Conservation (phyloP, 2,329 filamentous ascomycete species). For the Didymella sp. region DNA sequence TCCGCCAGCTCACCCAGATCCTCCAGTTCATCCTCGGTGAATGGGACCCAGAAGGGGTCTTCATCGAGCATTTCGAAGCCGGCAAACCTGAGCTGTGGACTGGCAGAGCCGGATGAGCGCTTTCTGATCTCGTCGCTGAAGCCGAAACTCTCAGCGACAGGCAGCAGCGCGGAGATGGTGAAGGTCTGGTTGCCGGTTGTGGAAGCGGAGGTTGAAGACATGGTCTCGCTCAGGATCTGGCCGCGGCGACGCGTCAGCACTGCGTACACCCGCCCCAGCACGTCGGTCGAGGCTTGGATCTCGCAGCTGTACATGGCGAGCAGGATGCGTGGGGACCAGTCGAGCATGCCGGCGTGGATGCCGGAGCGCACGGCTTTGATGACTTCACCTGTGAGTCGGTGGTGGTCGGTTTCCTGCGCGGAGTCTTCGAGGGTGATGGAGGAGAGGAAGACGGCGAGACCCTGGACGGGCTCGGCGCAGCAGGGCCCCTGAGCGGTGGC, state of each 20-base stretch:
- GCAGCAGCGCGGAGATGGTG: slow-evolving; percentile 85
- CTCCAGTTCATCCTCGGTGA: slow-evolving; percentile 94
- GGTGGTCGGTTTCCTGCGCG: slow-evolving; percentile 65
- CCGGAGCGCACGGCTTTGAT: slow-evolving; percentile 86
- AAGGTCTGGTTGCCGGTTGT: slow-evolving; percentile 94
- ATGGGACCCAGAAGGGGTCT: slow-evolving; percentile 97
- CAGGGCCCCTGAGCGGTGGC: slow-evolving; percentile 87
- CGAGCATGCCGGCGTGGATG: slow-evolving; percentile 86
- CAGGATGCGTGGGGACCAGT: slow-evolving; percentile 95
- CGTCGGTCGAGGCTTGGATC: slow-evolving; percentile 95
- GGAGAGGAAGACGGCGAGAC: slow-evolving; percentile 89
- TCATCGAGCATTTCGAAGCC: slow-evolving; percentile 93
- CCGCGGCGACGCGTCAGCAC: slow-evolving; percentile 96
- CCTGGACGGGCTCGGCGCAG: slow-evolving; percentile 92
- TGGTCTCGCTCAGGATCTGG: slow-evolving; percentile 84
- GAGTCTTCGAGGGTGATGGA: slow-evolving; percentile 69
- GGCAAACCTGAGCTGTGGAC: slow-evolving; percentile 90
- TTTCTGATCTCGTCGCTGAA: slow-evolving; percentile 98
- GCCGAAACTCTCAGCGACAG: slow-evolving; percentile 93
- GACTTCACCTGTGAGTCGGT: slow-evolving; percentile 87
- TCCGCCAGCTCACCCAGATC: slow-evolving; percentile 94
- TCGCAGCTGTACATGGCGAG: slow-evolving; percentile 98
- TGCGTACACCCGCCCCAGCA: slow-evolving; percentile 92
- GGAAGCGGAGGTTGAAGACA: slow-evolving; percentile 95
- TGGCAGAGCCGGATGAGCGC: slow-evolving; percentile 85